Percentiles rank a stretch among this genome's conserved stretches.
phyloP scores from a whole-genome alignment of 2,329 filamentous ascomycete species.

The Phymatotrichopsis omnivora region DNA sequence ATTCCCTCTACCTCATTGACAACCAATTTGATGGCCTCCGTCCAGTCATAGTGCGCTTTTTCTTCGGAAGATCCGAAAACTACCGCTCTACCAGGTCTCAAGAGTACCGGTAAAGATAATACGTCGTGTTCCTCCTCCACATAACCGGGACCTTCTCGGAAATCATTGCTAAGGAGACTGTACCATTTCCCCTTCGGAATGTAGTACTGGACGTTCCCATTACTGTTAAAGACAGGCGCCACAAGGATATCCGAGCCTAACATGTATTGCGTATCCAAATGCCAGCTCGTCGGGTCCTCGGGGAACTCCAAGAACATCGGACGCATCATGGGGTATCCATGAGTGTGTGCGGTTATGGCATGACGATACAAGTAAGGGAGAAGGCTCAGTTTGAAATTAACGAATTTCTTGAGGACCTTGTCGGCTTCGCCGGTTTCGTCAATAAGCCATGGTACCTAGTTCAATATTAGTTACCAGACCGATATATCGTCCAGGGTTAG shows the following conservation, averaged over 20 bases:
- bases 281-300: slow-evolving; percentile 55
- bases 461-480: too few species aligned
- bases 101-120: slow-evolving; percentile 14
- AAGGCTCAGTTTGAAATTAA: slow-evolving; percentile 45
- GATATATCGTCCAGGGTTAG: too few species aligned
- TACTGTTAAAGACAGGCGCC: slow-evolving; percentile 54
- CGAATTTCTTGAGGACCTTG: slow-evolving; percentile 46
- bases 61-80: slow-evolving; percentile 5
- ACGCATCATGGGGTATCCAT: slow-evolving; percentile 53
- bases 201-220: slow-evolving; percentile 57
- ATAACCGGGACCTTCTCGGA: slow-evolving; percentile 12
- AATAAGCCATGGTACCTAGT: slow-evolving; percentile 51
- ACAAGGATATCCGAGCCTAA: slow-evolving; percentile 54
- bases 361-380: slow-evolving; percentile 50
- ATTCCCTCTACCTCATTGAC: slow-evolving; percentile 9
- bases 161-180: slow-evolving; percentile 17
- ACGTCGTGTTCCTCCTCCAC: slow-evolving; percentile 13
- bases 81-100: slow-evolving; percentile 14
- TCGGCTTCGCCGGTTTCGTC: slow-evolving; percentile 51
- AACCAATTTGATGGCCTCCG: slow-evolving; percentile 3
- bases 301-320: slow-evolving; percentile 61
- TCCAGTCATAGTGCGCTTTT: slow-evolving; percentile 15
- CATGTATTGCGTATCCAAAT: slow-evolving; percentile 62
- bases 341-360: slow-evolving; percentile 42
- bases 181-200: slow-evolving; percentile 39